Evolutionary conservation across 2,329 filamentous ascomycete species (phyloP).

Genomic region (Neurospora sp.): DNA sequence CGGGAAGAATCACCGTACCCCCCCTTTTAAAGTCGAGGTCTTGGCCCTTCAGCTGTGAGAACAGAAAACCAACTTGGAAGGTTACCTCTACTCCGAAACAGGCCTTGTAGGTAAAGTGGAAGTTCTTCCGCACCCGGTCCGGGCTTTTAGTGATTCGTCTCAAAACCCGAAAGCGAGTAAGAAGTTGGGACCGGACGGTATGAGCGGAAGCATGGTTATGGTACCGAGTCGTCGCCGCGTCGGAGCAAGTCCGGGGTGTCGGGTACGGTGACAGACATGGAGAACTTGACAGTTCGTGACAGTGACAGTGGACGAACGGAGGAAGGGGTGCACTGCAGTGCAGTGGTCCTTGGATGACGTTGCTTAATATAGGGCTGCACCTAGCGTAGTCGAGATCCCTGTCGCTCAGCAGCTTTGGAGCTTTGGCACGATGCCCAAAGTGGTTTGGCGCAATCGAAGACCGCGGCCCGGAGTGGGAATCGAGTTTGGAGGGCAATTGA

Average conservation of each 20-base stretch:
- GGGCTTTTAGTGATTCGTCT: background rate
- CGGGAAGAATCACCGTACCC: background rate
- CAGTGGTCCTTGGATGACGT: conserved; percentile 12
- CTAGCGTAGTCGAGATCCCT: conserved; percentile 3
- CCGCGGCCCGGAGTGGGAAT: background rate
- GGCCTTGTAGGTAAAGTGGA: background rate
- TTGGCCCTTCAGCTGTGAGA: too few species aligned
- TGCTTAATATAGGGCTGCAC: conserved; percentile 21
- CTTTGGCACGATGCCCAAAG: conserved; percentile 10
- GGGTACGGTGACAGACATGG: background rate
- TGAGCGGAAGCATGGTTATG: background rate
- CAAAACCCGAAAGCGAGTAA: background rate
- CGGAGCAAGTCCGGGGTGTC: background rate
- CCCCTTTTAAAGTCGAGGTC: background rate
- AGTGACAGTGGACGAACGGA: background rate
- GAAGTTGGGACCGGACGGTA: background rate
- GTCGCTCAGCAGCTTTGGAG: conserved; percentile 8
- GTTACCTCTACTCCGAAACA: background rate
- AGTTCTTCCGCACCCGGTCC: background rate
- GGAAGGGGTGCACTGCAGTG: background rate
- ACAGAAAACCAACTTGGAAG: too few species aligned
- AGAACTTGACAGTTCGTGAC: background rate
- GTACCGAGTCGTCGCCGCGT: background rate
- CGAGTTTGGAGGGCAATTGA: background rate
- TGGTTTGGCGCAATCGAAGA: conserved; percentile 16